phyloP scores from a whole-genome alignment of 352 stramenopile genomes.

The Pythium insidiosum region DNA sequence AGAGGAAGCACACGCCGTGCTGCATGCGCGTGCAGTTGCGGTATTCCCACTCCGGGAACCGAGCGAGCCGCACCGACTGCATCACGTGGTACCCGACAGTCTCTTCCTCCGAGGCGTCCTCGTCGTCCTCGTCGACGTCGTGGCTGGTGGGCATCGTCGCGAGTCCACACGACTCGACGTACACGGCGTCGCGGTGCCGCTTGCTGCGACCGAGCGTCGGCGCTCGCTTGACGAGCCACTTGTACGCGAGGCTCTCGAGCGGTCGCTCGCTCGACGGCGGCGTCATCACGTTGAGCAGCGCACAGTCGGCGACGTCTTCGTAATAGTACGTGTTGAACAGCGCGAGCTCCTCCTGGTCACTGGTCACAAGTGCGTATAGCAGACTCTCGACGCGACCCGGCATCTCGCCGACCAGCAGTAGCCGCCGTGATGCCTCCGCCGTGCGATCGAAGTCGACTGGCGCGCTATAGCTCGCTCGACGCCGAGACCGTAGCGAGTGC shows the following conservation, averaged over 20 bases:
- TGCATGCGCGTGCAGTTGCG: slow-evolving; percentile 48
- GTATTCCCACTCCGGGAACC: slow-evolving; percentile 35
- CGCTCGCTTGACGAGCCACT: slow-evolving; percentile 52
- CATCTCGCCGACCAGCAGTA: slow-evolving; percentile 40
- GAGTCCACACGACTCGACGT: slow-evolving; percentile 46
- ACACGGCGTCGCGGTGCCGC: slow-evolving; percentile 50
- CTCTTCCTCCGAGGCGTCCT: no score
- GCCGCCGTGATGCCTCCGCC: slow-evolving; percentile 5
- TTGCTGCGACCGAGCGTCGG: slow-evolving; percentile 29
- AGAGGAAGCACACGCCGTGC: slow-evolving; percentile 44
- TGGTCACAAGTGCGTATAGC: slow-evolving; percentile 43
- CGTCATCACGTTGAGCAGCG: slow-evolving; percentile 50
- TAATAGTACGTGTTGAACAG: slow-evolving; percentile 48
- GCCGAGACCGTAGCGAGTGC: slow-evolving; percentile 13
- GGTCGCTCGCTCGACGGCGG: slow-evolving; percentile 28
- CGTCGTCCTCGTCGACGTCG: no score
- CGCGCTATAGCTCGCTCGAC: slow-evolving; percentile 16
- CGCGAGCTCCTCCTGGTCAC: slow-evolving; percentile 44
- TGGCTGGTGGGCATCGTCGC: slow-evolving; percentile 31
- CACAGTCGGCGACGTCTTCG: slow-evolving; percentile 52
- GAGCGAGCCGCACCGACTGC: slow-evolving; percentile 52
- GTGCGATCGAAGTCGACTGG: not conserved
- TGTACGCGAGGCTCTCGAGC: slow-evolving; percentile 60
- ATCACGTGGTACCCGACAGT: slow-evolving; percentile 64
- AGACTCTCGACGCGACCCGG: slow-evolving; percentile 42